These are phyloP conservation scores for Plasmodium vinckei DNA, from an alignment of 169 alveolate genomes.

Conservation along the genomic window DNA sequence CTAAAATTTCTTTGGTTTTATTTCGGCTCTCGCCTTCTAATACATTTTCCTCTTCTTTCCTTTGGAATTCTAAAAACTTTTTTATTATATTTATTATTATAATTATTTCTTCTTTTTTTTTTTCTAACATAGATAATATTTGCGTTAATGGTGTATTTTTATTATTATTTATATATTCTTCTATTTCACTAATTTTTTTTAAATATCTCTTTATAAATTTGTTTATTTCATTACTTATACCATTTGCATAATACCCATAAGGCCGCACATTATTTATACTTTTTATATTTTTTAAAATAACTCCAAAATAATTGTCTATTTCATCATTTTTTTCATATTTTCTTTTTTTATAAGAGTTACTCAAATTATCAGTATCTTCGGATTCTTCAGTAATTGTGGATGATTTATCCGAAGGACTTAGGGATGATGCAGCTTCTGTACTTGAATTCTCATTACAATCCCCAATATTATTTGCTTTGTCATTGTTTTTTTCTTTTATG, in stretches of 20 bases:
- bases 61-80: conserved; percentile 72
- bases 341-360: conserved; percentile 20
- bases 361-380: conserved; percentile 16
- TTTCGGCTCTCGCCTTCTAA: conserved; percentile 68
- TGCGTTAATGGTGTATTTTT: conserved; percentile 80
- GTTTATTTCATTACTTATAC: conserved; percentile 79
- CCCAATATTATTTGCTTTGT: conserved; percentile 7
- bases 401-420: not conserved
- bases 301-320: conserved; percentile 76
- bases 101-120: conserved; percentile 79
- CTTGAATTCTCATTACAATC: conserved; percentile 18
- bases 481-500: conserved; percentile 12
- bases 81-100: conserved; percentile 66
- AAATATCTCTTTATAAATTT: conserved; percentile 78
- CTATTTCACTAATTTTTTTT: conserved; percentile 75
- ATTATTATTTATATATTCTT: conserved; percentile 78
- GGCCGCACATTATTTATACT: conserved; percentile 64
- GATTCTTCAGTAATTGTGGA: conserved; percentile 24
- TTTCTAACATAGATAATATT: conserved; percentile 75
- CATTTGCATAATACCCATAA: conserved; percentile 79
- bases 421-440: conserved; percentile 18
- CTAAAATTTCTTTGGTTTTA: conserved; percentile 73
- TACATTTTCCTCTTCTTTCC: conserved; percentile 58
- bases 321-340: conserved; percentile 41
- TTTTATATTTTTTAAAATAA: conserved; percentile 64